Conservation (phyloP, 768 basidiomycete genomes). For the Arthromyces matolae region DNA sequence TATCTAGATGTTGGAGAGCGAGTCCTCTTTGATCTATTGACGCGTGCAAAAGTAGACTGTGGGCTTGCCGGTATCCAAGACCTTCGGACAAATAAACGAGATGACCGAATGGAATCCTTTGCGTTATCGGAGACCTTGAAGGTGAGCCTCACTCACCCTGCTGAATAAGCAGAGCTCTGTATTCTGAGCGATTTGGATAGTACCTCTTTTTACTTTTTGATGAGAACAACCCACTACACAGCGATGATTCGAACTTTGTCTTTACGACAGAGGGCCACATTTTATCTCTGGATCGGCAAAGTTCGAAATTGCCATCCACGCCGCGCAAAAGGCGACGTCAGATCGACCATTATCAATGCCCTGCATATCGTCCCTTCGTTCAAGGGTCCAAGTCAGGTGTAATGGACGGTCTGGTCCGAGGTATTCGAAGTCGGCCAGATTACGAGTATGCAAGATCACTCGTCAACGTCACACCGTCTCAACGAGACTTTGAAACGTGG, state of each 20-base stretch:
- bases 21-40: conserved; percentile 69
- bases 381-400: conserved; percentile 28
- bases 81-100: conserved; percentile 69
- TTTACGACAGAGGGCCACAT: conserved; percentile 97
- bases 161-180: no score
- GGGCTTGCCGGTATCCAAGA: conserved; percentile 83
- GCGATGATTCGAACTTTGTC: conserved; percentile 80
- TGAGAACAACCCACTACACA: conserved; percentile 71
- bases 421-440: conserved; percentile 71
- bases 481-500: conserved; percentile 57
- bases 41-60: conserved; percentile 78
- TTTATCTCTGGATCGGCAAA: conserved; percentile 55
- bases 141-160: conserved; percentile 36
- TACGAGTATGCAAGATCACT: conserved; percentile 77
- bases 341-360: conserved; percentile 70
- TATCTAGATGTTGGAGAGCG: conserved; percentile 91
- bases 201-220: conserved; percentile 94
- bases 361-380: conserved; percentile 53
- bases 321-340: conserved; percentile 58
- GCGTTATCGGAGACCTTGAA: conserved; percentile 91
- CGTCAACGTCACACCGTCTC: conserved; percentile 49
- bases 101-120: conserved; percentile 98
- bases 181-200: conserved; percentile 41
- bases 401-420: conserved; percentile 52
- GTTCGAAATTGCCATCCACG: conserved; percentile 55